These are phyloP conservation scores for Rhodocollybia butyracea DNA, from an alignment of 768 basidiomycete genomes.

Conservation along the genomic window DNA sequence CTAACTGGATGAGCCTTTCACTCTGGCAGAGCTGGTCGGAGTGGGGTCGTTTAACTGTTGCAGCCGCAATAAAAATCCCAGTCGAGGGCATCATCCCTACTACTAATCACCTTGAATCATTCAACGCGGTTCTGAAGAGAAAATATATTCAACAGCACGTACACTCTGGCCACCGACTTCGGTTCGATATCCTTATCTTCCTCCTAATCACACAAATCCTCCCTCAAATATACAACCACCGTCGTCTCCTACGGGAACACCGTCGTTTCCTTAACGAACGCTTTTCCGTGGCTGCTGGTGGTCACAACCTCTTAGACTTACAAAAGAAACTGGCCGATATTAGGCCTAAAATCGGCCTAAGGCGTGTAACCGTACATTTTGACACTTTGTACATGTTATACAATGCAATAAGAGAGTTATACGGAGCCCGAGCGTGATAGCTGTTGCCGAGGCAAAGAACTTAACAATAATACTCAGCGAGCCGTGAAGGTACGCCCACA, in stretches of 20 bases:
- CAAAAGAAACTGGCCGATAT: neutral
- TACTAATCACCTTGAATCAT: constrained; percentile 28
- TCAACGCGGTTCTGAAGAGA: constrained; percentile 25
- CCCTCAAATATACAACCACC: constrained; percentile 6
- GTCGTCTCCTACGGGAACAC: neutral
- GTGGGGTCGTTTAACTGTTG: constrained; percentile 22
- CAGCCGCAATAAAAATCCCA: constrained; percentile 4
- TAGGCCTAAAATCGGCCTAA: too few relatives aligned
- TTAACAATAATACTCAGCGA: too few relatives aligned
- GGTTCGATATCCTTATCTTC: constrained; percentile 23
- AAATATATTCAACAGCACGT: constrained; percentile 22
- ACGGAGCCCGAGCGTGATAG: too few relatives aligned
- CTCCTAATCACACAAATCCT: constrained; percentile 10
- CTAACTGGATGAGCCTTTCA: constrained; percentile 20
- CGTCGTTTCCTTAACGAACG: neutral
- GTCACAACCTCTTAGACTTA: neutral
- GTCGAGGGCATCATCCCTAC: constrained; percentile 22
- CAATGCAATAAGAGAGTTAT: too few relatives aligned
- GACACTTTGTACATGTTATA: too few relatives aligned
- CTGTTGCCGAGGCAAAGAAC: too few relatives aligned
- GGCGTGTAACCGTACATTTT: too few relatives aligned
- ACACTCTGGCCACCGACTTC: constrained; percentile 19
- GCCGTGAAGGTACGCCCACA: too few relatives aligned
- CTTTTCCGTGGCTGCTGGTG: neutral
- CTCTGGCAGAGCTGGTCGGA: constrained; percentile 33